Evolutionary conservation across 2,329 filamentous ascomycete genomes (phyloP).

Genomic region (Sclerotinia glacialis): DNA sequence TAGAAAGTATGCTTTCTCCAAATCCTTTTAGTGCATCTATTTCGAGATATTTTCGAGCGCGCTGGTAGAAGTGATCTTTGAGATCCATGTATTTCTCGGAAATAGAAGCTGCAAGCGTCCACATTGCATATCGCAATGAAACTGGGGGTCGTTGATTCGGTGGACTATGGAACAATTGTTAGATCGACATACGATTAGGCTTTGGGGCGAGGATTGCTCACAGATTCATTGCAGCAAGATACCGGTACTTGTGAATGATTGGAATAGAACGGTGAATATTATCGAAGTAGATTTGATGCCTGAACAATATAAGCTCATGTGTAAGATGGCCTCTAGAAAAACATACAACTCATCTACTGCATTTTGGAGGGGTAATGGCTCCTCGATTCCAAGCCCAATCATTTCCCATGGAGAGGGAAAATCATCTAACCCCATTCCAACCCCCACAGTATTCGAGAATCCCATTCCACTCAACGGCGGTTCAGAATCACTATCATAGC

Average conservation of each 20-base stretch:
- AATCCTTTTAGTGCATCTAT: conserved; percentile 88
- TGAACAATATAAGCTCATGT: conserved; percentile 41
- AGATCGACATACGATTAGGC: neutral
- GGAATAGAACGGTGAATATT: conserved; percentile 84
- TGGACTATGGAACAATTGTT: conserved; percentile 47
- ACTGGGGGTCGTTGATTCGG: conserved; percentile 82
- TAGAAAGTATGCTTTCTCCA: conserved; percentile 81
- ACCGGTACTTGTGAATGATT: conserved; percentile 86
- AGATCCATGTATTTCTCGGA: conserved; percentile 76
- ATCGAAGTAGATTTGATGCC: conserved; percentile 82
- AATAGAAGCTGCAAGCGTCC: conserved; percentile 85
- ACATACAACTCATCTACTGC: conserved; percentile 77
- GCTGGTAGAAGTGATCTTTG: conserved; percentile 85
- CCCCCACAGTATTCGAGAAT: conserved; percentile 49
- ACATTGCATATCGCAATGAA: conserved; percentile 89
- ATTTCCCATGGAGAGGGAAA: conserved; percentile 77
- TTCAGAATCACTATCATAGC: conserved; percentile 52
- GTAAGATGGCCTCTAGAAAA: neutral
- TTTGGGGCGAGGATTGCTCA: conserved; percentile 41
- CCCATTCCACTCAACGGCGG: conserved; percentile 56
- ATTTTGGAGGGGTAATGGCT: conserved; percentile 64
- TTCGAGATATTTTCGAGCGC: conserved; percentile 86
- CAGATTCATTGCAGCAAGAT: conserved; percentile 83
- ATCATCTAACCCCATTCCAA: conserved; percentile 49
- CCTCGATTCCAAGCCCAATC: conserved; percentile 67